Conservation (phyloP, 257 asterid genomes). For the Fraxinus pennsylvanica region DNA sequence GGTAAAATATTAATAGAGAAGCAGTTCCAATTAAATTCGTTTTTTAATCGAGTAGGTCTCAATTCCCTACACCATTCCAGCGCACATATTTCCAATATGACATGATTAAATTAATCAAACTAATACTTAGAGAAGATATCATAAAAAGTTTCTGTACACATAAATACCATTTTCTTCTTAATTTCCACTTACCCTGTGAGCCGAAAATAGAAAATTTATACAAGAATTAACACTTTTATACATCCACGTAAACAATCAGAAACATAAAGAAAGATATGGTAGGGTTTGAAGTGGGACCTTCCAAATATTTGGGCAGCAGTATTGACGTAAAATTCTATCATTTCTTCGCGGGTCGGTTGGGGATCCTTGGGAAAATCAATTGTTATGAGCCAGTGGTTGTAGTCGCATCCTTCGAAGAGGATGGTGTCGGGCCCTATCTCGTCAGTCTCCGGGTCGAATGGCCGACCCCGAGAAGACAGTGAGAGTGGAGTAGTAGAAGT, state of each 20-base stretch:
- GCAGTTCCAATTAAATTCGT: not conserved
- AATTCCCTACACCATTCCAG: not conserved
- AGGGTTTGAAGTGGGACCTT: slow-evolving; percentile 45
- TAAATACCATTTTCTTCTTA: not conserved
- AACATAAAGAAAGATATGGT: not conserved
- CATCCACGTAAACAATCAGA: not conserved
- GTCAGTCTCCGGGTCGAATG: slow-evolving; percentile 48
- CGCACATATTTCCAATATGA: not conserved
- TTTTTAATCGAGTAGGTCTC: not conserved
- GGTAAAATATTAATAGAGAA: not conserved
- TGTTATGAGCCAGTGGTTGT: slow-evolving; percentile 90
- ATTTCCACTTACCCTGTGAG: not conserved
- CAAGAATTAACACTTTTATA: not conserved
- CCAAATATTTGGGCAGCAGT: slow-evolving; percentile 88
- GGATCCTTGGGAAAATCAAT: slow-evolving; percentile 70
- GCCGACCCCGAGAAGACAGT: slow-evolving; percentile 34
- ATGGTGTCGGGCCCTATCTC: slow-evolving; percentile 74
- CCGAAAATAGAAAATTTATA: not conserved
- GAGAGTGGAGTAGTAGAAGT: slow-evolving; percentile 45
- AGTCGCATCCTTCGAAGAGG: slow-evolving; percentile 97
- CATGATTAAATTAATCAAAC: not conserved
- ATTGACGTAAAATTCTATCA: slow-evolving; percentile 67
- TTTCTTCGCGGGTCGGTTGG: slow-evolving; percentile 54
- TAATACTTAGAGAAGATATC: not conserved
- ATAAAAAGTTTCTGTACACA: not conserved